Percentiles rank a stretch among this genome's conserved stretches.
These are phyloP conservation scores for Globisporangium polare DNA, from an alignment of 352 stramenopile species.

Conservation along the genomic window DNA sequence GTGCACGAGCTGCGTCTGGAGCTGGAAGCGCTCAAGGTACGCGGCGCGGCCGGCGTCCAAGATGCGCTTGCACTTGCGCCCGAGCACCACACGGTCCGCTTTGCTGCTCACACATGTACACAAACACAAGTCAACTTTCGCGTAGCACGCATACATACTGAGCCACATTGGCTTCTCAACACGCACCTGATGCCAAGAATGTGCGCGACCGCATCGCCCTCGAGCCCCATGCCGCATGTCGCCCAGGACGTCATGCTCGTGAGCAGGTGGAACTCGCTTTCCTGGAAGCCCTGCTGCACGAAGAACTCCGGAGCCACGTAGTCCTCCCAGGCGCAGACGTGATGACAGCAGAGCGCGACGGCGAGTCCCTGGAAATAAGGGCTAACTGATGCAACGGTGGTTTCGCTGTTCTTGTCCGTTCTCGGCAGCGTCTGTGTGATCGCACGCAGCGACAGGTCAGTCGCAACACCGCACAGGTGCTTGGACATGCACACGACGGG, in stretches of 20 bases:
- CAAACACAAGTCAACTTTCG: background rate
- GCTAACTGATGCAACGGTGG: conserved; percentile 18
- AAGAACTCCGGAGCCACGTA: conserved; percentile 72
- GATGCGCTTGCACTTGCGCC: conserved; percentile 75
- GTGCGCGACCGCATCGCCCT: conserved; percentile 60
- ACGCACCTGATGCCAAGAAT: conserved; percentile 66
- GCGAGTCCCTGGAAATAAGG: conserved; percentile 50
- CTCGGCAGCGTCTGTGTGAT: conserved; percentile 52
- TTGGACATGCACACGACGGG: conserved; percentile 83
- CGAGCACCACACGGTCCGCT: conserved; percentile 52
- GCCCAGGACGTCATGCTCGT: conserved; percentile 76
- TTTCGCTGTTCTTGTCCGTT: background rate
- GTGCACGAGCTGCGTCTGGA: conserved; percentile 70
- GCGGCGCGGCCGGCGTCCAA: conserved; percentile 63
- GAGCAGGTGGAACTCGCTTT: conserved; percentile 55
- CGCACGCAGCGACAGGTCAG: conserved; percentile 70
- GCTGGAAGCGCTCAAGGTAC: conserved; percentile 41
- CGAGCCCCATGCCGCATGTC: conserved; percentile 66
- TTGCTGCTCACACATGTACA: conserved; percentile 31
- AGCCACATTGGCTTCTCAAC: background rate
- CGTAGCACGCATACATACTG: background rate
- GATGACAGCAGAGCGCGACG: conserved; percentile 78
- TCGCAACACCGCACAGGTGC: conserved; percentile 80
- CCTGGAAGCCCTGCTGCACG: conserved; percentile 43
- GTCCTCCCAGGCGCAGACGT: conserved; percentile 69